phyloP scores from a whole-genome alignment of 1,284 basidiomycete species.

The Schizophyllum commune region DNA sequence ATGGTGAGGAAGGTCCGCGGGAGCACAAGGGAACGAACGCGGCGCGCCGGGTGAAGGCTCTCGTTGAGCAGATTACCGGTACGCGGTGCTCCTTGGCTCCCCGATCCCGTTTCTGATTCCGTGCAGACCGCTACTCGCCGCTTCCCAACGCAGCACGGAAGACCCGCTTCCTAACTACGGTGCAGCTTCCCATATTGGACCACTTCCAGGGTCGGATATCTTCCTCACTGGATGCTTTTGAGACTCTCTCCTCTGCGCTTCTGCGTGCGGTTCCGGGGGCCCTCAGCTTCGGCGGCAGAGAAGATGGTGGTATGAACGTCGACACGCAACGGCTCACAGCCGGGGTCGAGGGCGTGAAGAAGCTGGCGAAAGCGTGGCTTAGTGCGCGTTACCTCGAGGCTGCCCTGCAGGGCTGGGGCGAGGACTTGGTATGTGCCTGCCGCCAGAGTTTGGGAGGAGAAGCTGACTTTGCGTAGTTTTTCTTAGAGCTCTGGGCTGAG shows the following conservation, averaged over 20 bases:
- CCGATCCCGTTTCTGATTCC: conserved; percentile 1
- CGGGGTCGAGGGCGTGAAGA: conserved; percentile 73
- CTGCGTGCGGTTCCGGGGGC: conserved; percentile 89
- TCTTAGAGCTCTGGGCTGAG: conserved; percentile 80
- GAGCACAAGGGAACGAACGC: conserved; percentile 62
- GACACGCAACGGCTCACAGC: conserved; percentile 61
- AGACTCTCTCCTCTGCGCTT: conserved; percentile 81
- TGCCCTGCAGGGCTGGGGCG: conserved; percentile 74
- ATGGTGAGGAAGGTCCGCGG: conserved; percentile 40
- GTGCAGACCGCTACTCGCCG: conserved; percentile 78
- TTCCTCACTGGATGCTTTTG: conserved; percentile 88
- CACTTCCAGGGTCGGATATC: conserved; percentile 74
- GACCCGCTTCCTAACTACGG: conserved; percentile 73
- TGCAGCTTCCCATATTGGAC: conserved; percentile 83
- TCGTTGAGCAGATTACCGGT: conserved; percentile 88
- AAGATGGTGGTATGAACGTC: conserved; percentile 40
- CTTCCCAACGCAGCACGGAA: conserved; percentile 75
- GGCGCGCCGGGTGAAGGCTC: conserved; percentile 71
- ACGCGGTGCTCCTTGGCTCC: conserved; percentile 11
- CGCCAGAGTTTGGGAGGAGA: background rate
- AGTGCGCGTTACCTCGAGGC: conserved; percentile 67
- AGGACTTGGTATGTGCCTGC: conserved; percentile 61
- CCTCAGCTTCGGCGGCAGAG: conserved; percentile 38
- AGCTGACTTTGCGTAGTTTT: conserved; percentile 51
- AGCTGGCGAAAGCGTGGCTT: conserved; percentile 76